phyloP scores from a whole-genome alignment of 2,329 filamentous ascomycete genomes.

The Lachnellula cervina region DNA sequence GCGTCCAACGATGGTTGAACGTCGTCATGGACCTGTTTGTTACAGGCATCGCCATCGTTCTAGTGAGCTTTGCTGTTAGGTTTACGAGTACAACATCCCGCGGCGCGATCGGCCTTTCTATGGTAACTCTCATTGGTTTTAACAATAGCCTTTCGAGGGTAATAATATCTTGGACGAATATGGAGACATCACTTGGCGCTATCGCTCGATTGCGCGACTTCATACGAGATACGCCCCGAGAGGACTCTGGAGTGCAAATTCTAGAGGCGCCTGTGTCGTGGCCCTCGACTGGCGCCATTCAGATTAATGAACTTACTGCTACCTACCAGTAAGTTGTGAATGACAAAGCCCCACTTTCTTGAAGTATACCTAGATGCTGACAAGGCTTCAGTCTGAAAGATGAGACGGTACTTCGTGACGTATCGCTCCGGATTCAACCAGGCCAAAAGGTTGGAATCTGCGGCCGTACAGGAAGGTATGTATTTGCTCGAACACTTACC shows the following conservation, averaged over 20 bases:
- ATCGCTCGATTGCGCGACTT: slow-evolving; percentile 52
- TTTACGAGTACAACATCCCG: neutral
- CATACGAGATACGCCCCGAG: slow-evolving; percentile 33
- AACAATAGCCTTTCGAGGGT: slow-evolving; percentile 37
- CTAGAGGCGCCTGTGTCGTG: neutral
- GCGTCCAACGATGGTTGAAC: slow-evolving; percentile 51
- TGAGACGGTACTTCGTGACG: neutral
- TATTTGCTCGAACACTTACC: slow-evolving; percentile 36
- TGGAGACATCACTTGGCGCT: slow-evolving; percentile 54
- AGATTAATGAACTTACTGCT: neutral
- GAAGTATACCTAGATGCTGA: too few relatives aligned
- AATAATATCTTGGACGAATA: slow-evolving; percentile 45
- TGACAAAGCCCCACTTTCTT: too few relatives aligned
- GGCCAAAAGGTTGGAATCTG: slow-evolving; percentile 47
- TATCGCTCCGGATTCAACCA: slow-evolving; percentile 3
- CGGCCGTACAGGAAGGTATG: slow-evolving; percentile 33
- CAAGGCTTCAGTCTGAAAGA: too few relatives aligned
- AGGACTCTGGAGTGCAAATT: neutral
- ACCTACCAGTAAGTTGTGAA: neutral
- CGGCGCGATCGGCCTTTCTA: slow-evolving; percentile 5
- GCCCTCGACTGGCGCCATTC: neutral
- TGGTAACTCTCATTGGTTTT: slow-evolving; percentile 39
- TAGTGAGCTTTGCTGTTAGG: slow-evolving; percentile 1
- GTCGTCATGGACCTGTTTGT: slow-evolving; percentile 36
- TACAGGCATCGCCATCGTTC: neutral